Conservation (phyloP, 768 basidiomycete genomes). For the Trametes meyenii region DNA sequence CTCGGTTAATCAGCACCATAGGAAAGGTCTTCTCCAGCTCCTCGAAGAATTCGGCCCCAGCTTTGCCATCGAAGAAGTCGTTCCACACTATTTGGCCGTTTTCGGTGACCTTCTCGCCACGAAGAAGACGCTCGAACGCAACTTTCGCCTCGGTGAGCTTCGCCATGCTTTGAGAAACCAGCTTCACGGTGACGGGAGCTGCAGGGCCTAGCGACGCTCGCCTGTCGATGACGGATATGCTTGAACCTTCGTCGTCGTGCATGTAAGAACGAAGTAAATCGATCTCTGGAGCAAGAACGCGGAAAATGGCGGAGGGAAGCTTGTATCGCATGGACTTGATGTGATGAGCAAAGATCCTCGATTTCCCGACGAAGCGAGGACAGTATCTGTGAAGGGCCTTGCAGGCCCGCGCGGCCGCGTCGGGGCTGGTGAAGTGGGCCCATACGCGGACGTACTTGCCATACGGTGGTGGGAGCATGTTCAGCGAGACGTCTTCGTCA, state of each 20-base stretch:
- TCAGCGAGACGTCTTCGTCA: slow-evolving; percentile 46
- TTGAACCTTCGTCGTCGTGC: slow-evolving; percentile 37
- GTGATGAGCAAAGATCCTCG: slow-evolving; percentile 53
- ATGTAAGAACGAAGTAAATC: slow-evolving; percentile 42
- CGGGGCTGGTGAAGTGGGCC: slow-evolving; percentile 55
- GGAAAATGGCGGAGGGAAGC: slow-evolving; percentile 43
- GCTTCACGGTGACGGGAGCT: slow-evolving; percentile 42
- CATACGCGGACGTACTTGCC: slow-evolving; percentile 51
- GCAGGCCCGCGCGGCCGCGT: slow-evolving; percentile 56
- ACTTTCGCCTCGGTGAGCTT: slow-evolving; percentile 58
- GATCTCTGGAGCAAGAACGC: slow-evolving; percentile 48
- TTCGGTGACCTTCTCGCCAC: slow-evolving; percentile 58
- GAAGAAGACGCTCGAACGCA: slow-evolving; percentile 61
- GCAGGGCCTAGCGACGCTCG: background rate
- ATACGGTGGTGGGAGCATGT: slow-evolving; percentile 54
- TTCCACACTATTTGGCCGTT: slow-evolving; percentile 67
- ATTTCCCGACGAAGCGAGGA: slow-evolving; percentile 49
- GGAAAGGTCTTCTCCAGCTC: slow-evolving; percentile 43
- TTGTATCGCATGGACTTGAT: slow-evolving; percentile 53
- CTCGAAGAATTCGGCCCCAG: slow-evolving; percentile 49
- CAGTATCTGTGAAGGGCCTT: slow-evolving; percentile 48
- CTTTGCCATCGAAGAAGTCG: slow-evolving; percentile 51
- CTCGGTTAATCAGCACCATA: slow-evolving; percentile 47
- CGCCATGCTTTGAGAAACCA: slow-evolving; percentile 53
- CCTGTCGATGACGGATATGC: slow-evolving; percentile 31